Base-by-base conservation (phyloP, 1,284 basidiomycete species). In the Pyrrhoderma noxium region DNA sequence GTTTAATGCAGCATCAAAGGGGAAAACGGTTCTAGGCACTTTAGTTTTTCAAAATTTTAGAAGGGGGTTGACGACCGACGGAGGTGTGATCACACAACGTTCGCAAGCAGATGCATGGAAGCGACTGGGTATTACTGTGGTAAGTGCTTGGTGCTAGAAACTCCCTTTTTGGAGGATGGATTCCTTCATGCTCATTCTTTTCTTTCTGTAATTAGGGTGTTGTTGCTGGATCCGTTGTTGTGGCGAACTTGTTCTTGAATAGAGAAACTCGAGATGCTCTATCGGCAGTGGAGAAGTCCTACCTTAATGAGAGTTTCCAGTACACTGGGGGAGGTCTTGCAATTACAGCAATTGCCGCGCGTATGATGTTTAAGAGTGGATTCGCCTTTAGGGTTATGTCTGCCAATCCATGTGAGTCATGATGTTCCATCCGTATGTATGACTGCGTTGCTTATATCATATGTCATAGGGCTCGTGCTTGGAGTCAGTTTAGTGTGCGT, bases 241-340 rank as follows among this genome's bases (percentile, higher is more conserved):
- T 77, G 0, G 70, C 82, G 23, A 77, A 90, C 60, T 72, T 68
- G 0, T 71, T 86, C 46, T 68, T 92, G 58, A 92, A 92, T 61
- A 74, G 88, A 55, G 87, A 91, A 58, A 89, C 86, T 0, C 71
- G 87, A 38, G 87, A 86, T 50, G 67, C 75, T 1, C 70, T 91
- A 23, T 76, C 79, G 22, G 51, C 65, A 0, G 71, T 71, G 0
- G 88, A 91, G 64, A 77, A 73, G 53, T 75, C 74, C 8, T 83
- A 89, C 63, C 71, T 94, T n/a, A 79, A 94, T 62, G 78, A 82
- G 45, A 88, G 81, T 48, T 94, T 94, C 74, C 80, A 79, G 61
- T 94, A 92, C 61, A 90, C 91, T 7, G 91, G 85, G 18, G 87
- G 76, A 48, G 91, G 92, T 3, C 76, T 94, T 19, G 74, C 74